phyloP scores from a whole-genome alignment of 2,329 filamentous ascomycete species.

The Mycocentrospora acerina region DNA sequence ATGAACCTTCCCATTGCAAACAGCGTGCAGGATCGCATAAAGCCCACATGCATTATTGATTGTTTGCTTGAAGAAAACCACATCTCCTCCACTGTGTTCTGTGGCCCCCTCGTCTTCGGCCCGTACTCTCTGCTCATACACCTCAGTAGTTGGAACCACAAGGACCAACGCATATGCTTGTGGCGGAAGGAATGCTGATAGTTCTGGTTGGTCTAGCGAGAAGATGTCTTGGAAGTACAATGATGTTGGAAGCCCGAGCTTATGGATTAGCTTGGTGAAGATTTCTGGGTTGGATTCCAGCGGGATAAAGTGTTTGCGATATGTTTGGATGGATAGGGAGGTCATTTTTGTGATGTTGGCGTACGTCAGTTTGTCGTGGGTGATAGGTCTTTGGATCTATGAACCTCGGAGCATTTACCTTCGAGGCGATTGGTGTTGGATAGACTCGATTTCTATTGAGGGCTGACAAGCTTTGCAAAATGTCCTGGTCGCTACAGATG shows the following conservation, averaged over 20 bases:
- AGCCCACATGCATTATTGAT: constrained; percentile 92
- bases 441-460: no score
- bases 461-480: no score
- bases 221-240: constrained; percentile 86
- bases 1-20: constrained; percentile 72
- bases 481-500: no score
- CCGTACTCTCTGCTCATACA: constrained; percentile 75
- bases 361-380: no score
- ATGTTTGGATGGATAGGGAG: neutral
- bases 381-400: no score
- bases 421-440: no score
- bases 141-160: constrained; percentile 77
- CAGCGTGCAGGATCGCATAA: constrained; percentile 83
- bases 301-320: constrained; percentile 32
- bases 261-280: constrained; percentile 79
- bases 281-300: constrained; percentile 78
- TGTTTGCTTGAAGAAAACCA: constrained; percentile 91
- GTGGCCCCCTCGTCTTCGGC: constrained; percentile 64
- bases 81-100: constrained; percentile 73
- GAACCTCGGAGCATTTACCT: no score
- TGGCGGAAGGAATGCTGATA: constrained; percentile 80
- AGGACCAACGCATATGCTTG: constrained; percentile 85
- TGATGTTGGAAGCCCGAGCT: constrained; percentile 71
- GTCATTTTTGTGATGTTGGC: no score
- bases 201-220: constrained; percentile 76